These are phyloP conservation scores for Phytophthora citrophthora DNA, from an alignment of 352 stramenopile species.

Conservation along the genomic window DNA sequence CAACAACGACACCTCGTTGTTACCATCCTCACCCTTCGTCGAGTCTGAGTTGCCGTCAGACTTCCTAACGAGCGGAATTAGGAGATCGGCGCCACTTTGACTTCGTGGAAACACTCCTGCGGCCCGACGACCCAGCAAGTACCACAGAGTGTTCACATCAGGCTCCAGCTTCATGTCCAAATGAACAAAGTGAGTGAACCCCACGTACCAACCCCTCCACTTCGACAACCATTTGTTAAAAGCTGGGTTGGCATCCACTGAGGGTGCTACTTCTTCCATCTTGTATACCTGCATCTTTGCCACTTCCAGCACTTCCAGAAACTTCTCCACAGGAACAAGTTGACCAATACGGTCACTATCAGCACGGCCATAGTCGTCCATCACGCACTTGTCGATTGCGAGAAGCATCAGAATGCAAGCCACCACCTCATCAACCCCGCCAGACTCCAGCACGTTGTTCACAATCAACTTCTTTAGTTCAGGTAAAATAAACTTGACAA, in stretches of 20 bases:
- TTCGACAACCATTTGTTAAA: conserved; percentile 7
- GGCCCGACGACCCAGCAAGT: conserved; percentile 29
- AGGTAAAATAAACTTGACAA: conserved; percentile 2
- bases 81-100: conserved; percentile 11
- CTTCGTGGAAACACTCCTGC: conserved; percentile 21
- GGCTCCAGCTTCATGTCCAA: conserved; percentile 9
- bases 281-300: neutral
- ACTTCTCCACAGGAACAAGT: conserved; percentile 5
- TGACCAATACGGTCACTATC: neutral
- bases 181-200: conserved; percentile 42
- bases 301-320: conserved; percentile 2
- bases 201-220: conserved; percentile 29
- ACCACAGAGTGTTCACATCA: conserved; percentile 21
- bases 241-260: neutral
- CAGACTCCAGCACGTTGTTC: conserved; percentile 7
- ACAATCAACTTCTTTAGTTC: conserved; percentile 13
- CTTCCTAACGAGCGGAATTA: conserved; percentile 16
- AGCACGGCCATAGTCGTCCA: neutral
- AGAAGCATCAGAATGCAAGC: conserved; percentile 15
- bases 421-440: conserved; percentile 1
- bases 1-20: conserved; percentile 5
- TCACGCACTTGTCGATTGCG: conserved; percentile 12
- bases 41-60: neutral
- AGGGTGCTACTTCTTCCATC: neutral
- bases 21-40: neutral